phyloP scores from a whole-genome alignment of 2,329 filamentous ascomycete genomes.

The Colletotrichum sidae region DNA sequence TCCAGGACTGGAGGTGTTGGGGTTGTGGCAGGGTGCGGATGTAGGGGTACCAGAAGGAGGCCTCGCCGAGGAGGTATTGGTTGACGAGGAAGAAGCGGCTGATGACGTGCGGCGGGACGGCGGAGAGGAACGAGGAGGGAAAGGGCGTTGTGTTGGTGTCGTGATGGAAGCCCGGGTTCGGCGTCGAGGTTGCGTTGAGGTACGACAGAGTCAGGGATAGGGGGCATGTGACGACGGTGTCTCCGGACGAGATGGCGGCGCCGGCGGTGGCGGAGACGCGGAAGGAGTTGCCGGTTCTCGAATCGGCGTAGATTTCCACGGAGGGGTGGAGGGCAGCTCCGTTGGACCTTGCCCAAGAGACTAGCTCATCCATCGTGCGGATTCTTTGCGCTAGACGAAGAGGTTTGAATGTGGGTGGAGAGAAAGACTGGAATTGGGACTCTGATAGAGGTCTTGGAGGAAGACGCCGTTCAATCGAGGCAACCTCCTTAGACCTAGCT shows the following conservation, averaged over 20 bases:
- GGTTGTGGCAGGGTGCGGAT: conserved; percentile 74
- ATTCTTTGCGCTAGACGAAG: neutral
- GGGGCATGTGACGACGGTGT: conserved; percentile 64
- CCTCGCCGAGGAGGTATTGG: conserved; percentile 68
- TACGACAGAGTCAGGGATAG: conserved; percentile 68
- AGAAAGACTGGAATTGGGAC: too few species aligned
- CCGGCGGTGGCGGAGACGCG: conserved; percentile 54
- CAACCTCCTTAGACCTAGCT: too few species aligned
- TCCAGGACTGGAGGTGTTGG: conserved; percentile 60
- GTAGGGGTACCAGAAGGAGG: conserved; percentile 77
- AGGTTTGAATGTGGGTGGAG: too few species aligned
- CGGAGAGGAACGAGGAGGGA: conserved; percentile 60
- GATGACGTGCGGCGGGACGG: conserved; percentile 67
- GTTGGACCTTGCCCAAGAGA: conserved; percentile 60
- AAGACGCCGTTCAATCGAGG: too few species aligned
- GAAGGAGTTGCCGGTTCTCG: conserved; percentile 65
- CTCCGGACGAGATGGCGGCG: conserved; percentile 47
- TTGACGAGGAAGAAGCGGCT: conserved; percentile 77
- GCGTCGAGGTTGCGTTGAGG: conserved; percentile 61
- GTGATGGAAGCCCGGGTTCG: conserved; percentile 38
- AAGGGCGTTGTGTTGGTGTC: conserved; percentile 49
- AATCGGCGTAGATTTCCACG: conserved; percentile 65
- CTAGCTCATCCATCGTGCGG: conserved; percentile 46
- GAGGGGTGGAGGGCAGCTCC: conserved; percentile 62
- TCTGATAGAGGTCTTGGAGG: too few species aligned